Conservation (phyloP, 228 moss, liverwort and hornwort genomes). For the Sphagnum fallax region DNA sequence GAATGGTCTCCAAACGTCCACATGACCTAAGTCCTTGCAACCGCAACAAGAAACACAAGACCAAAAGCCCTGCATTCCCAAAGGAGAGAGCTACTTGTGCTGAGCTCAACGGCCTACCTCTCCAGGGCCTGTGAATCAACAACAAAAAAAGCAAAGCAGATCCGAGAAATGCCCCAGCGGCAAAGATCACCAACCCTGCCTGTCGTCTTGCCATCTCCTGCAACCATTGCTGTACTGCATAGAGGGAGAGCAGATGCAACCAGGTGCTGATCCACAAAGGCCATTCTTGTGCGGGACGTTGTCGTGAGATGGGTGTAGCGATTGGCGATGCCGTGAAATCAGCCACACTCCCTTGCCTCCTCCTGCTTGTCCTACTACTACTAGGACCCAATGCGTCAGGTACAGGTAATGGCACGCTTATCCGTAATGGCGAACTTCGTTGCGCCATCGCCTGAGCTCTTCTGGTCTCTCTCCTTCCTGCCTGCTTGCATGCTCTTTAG, state of each 20-base stretch:
- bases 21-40: constrained; percentile 31
- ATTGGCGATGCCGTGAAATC: constrained; percentile 14
- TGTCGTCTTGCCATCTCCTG: constrained; percentile 3
- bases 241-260: constrained; percentile 32
- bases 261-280: constrained; percentile 23
- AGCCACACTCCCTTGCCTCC: background rate
- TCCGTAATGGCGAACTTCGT: constrained; percentile 52
- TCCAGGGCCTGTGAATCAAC: constrained; percentile 27
- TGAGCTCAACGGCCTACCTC: constrained; percentile 22
- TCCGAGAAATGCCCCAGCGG: constrained; percentile 19
- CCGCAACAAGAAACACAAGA: constrained; percentile 29
- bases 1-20: constrained; percentile 37
- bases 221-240: constrained; percentile 36
- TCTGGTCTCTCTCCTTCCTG: background rate
- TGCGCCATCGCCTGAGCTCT: constrained; percentile 45
- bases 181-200: constrained; percentile 17
- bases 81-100: constrained; percentile 23
- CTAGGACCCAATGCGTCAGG: constrained; percentile 18
- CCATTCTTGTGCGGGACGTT: constrained; percentile 15
- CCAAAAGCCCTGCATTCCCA: constrained; percentile 23
- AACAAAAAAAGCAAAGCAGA: constrained; percentile 31
- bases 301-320: constrained; percentile 4
- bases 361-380: constrained; percentile 4
- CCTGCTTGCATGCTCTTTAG: background rate
- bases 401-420: constrained; percentile 37